Base-by-base conservation (phyloP, 352 stramenopile genomes). In the Plasmopara viticola region DNA sequence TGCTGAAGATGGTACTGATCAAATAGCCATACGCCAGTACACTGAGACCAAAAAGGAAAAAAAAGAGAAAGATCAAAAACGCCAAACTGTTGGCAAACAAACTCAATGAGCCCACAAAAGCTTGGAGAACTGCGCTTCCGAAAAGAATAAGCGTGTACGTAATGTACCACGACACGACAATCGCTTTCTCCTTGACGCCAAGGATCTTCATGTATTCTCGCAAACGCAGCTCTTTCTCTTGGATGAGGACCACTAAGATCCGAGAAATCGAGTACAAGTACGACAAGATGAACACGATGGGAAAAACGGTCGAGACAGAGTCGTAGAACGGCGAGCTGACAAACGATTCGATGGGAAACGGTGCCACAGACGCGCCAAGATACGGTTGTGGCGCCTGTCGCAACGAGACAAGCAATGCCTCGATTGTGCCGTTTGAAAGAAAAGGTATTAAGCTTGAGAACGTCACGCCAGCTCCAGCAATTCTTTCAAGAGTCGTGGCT, bases 201-300 rank as follows among this genome's bases (percentile, higher is more conserved):
- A 98, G 87, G 48, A 97, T 97, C 49, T 95, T 94, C 68, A 98
- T 92, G 51, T 77, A 87, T 68, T 98, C 94, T 14, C 91, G 90
- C 20, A 96, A 63, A 6, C 86, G 76, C 2, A 74, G 70, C 63
- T 98, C 93, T 51, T 98, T 97, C 56, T 98, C 93, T 40, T 83
- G 70, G 13, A 98, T 96, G 25, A 98, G 72, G 5, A 78, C 70
- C 3, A 91, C 78, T 13, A 97, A 62, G 39, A 97, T 70, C 1
- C 81, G 68, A 6, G 87, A 96, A 17, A 95, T 77, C 5, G 74
- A 86, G 66, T 95, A 97, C 55, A 97, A 46, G 49, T 96, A 97
- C 20, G 87, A 77, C 20, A 97, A 64, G 48, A 97, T 83, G 59
- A 97, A 97, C 17, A 97, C 78, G 38, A 97, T 72, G 2, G 80